These are phyloP conservation scores for Cladosporium sphaerospermum DNA, from an alignment of 2,329 filamentous ascomycete genomes.

Conservation along the genomic window DNA sequence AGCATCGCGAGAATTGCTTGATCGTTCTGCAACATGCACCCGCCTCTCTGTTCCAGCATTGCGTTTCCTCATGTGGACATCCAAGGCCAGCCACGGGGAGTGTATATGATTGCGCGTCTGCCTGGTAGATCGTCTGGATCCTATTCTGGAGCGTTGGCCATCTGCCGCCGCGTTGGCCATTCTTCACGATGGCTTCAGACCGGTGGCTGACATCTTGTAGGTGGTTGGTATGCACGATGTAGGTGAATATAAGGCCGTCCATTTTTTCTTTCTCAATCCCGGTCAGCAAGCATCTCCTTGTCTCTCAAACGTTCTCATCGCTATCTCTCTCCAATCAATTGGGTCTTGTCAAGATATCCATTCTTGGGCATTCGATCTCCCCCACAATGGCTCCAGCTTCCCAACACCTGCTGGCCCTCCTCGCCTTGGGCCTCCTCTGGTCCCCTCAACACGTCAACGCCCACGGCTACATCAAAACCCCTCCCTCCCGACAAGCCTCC, in stretches of 20 bases:
- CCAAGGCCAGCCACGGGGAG: slow-evolving; percentile 1
- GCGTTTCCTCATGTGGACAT: slow-evolving; percentile 2
- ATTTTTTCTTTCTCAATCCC: neutral
- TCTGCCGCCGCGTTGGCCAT: neutral
- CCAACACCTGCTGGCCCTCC: neutral
- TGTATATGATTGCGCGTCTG: slow-evolving; percentile 10
- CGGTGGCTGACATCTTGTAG: slow-evolving; percentile 1
- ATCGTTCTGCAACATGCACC: neutral
- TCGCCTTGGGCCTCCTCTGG: neutral
- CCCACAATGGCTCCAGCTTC: slow-evolving; percentile 2
- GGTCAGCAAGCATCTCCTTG: neutral
- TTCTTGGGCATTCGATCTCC: neutral
- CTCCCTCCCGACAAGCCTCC: slow-evolving; percentile 8
- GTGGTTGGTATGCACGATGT: slow-evolving; percentile 9
- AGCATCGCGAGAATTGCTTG: slow-evolving; percentile 5
- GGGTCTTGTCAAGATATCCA: neutral
- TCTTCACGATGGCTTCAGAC: slow-evolving; percentile 4
- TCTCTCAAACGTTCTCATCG: neutral
- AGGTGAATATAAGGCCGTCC: neutral
- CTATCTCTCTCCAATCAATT: neutral
- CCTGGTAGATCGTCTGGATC: slow-evolving; percentile 2
- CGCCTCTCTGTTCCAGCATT: neutral
- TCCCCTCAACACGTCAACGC: neutral
- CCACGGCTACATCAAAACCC: slow-evolving; percentile 5
- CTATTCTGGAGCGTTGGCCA: neutral